Evolutionary conservation across 2,329 filamentous ascomycete species (phyloP), one percentile per base, ranked within the genome.

Genomic region (Fusarium sp.): DNA sequence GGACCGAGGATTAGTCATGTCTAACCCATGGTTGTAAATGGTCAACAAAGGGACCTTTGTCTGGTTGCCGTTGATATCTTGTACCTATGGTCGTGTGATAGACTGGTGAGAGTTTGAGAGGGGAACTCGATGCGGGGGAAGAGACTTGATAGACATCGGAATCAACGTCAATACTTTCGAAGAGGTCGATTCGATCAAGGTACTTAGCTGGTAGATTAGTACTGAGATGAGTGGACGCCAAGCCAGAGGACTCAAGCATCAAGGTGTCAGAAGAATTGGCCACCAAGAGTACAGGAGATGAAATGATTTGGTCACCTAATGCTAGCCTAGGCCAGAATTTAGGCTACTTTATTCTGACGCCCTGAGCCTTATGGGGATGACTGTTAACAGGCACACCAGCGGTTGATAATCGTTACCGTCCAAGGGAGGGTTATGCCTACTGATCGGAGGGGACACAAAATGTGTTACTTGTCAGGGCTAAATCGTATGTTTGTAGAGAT

Each of bases 1-100:
- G 63, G 62, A 9, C 63, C 54, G 63, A 66, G 34, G 22, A 9
- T 16, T 29, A 12, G 27, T 27, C 25, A 43, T 18, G 8, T 15
- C 25, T 18, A 34, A 27, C 24, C 2, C 0, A 30, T 2, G 15
- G 3, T 13, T 18, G 8, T 29, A 32, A 30, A 13, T 10, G 4
- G 34, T 11, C 18, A 24, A 29, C 7, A 16, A 12, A 22, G 18
- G 54, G 18, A 13, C 16, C n/a, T 30, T 25, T 34, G 13, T 47
- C 16, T 11, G 22, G 32, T 15, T 22, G 7, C 12, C 40, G 11
- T 8, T n/a, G 34, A n/a, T n/a, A 25, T 25, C 15, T 22, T 32
- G 16, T 24, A 11, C 8, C 12, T 41, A 29, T 44, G 12, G 12
- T 34, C 25, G 40, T 55, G 30, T 51, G 22, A 38, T 51, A 12